Conservation (phyloP, 805 yeast genomes). For the Naumovozyma castellii region DNA sequence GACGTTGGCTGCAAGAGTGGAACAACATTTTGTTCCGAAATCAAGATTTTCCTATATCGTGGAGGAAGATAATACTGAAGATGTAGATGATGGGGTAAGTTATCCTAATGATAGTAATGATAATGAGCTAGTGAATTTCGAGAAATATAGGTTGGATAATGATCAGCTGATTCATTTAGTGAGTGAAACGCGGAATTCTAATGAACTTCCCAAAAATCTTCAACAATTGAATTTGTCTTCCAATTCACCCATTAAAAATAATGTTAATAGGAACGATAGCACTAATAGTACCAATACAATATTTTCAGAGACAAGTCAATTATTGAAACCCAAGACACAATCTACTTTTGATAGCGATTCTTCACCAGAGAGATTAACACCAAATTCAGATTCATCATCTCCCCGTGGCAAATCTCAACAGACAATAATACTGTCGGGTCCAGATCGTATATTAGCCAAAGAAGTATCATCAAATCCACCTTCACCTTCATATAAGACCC, state of each 20-base stretch:
- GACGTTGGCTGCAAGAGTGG: constrained; percentile 16
- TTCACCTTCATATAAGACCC: constrained; percentile 10
- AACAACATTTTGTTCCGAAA: constrained; percentile 21
- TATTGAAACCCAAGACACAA: constrained; percentile 15
- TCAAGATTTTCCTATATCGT: constrained; percentile 28
- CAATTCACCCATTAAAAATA: neutral
- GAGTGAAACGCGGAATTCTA: constrained; percentile 1
- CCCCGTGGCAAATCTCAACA: neutral
- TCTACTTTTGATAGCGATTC: constrained; percentile 18
- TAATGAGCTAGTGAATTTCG: constrained; percentile 9
- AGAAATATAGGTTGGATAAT: constrained; percentile 12
- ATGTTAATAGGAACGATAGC: constrained; percentile 5
- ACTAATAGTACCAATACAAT: constrained; percentile 10
- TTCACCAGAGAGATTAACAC: constrained; percentile 3
- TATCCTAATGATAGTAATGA: neutral
- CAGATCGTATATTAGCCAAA: neutral
- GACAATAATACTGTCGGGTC: neutral
- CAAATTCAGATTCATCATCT: neutral
- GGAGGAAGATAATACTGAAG: constrained; percentile 18
- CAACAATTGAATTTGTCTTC: too few species aligned
- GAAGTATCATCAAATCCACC: constrained; percentile 3
- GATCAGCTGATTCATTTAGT: constrained; percentile 1
- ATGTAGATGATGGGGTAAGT: neutral
- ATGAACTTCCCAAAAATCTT: too few species aligned
- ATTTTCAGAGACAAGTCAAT: constrained; percentile 7